These are phyloP conservation scores for Xerocomus spinulosus DNA, from an alignment of 768 basidiomycete species.

Conservation along the genomic window DNA sequence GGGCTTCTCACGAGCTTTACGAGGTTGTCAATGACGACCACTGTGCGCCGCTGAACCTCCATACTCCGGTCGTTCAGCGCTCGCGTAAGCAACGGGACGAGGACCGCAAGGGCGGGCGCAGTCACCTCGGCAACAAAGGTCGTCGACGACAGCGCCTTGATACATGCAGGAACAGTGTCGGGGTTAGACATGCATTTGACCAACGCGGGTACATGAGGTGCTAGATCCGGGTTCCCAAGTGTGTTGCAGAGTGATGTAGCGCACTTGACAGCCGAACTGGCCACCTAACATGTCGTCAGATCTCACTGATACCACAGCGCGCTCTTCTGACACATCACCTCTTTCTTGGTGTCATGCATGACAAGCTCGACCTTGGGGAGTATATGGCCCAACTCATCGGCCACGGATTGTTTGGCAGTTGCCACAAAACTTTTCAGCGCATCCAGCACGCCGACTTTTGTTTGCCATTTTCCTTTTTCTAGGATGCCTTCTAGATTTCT, in stretches of 20 bases:
- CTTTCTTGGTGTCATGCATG: slow-evolving; percentile 96
- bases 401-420: slow-evolving; percentile 68
- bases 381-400: slow-evolving; percentile 73
- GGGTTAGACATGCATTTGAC: slow-evolving; percentile 95
- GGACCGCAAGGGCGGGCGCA: slow-evolving; percentile 91
- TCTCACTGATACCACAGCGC: neutral
- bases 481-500: slow-evolving; percentile 67
- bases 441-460: slow-evolving; percentile 91
- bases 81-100: slow-evolving; percentile 86
- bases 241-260: slow-evolving; percentile 86
- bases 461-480: slow-evolving; percentile 87
- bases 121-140: slow-evolving; percentile 98
- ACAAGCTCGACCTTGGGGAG: slow-evolving; percentile 84
- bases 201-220: slow-evolving; percentile 81
- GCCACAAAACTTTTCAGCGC: slow-evolving; percentile 72
- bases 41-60: slow-evolving; percentile 92
- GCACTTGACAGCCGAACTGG: slow-evolving; percentile 80
- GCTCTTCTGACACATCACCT: slow-evolving; percentile 46
- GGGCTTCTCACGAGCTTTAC: slow-evolving; percentile 96
- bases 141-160: slow-evolving; percentile 91
- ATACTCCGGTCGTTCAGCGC: slow-evolving; percentile 94
- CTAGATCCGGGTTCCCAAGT: slow-evolving; percentile 89
- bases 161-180: slow-evolving; percentile 81
- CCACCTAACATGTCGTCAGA: slow-evolving; percentile 52
- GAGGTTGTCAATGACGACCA: slow-evolving; percentile 92